Percentiles rank a stretch among this genome's conserved stretches.
Conservation (phyloP, 1,284 basidiomycete species). For the Pascua sp. region DNA sequence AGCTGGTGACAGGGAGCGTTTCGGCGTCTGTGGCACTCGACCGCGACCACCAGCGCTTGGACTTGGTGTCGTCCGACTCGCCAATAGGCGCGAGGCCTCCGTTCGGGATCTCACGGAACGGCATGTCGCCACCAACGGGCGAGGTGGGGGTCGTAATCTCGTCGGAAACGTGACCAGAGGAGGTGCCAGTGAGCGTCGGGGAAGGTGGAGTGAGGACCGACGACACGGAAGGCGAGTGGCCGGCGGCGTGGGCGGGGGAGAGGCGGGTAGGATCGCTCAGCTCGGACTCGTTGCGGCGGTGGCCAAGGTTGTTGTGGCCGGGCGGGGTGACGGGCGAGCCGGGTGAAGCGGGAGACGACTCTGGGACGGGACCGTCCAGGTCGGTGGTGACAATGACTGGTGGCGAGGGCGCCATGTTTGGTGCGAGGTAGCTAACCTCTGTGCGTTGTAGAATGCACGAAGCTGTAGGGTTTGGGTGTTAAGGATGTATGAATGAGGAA, state of each 20-base stretch:
- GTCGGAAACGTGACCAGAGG: conserved; percentile 39
- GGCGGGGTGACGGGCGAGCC: conserved; percentile 9
- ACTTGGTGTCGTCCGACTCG: conserved; percentile 9
- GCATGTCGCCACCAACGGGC: conserved; percentile 57
- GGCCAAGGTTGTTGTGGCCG: conserved; percentile 3
- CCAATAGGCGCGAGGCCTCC: conserved; percentile 55
- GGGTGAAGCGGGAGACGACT: neutral
- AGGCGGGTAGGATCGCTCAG: conserved; percentile 25
- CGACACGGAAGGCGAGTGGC: conserved; percentile 21
- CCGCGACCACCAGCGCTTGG: conserved; percentile 30
- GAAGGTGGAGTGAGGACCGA: conserved; percentile 37
- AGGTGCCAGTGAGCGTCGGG: conserved; percentile 36
- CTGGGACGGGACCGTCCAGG: conserved; percentile 22
- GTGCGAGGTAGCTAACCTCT: too few species aligned
- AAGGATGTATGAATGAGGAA: too few species aligned
- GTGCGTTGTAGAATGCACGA: too few species aligned
- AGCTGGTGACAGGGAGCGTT: conserved; percentile 1
- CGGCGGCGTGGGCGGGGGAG: conserved; percentile 19
- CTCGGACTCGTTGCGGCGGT: conserved; percentile 14
- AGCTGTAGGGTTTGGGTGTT: too few species aligned
- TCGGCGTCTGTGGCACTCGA: conserved; percentile 3
- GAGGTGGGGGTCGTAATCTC: conserved; percentile 28
- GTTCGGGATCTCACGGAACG: too few species aligned
- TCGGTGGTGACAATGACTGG: conserved; percentile 42
- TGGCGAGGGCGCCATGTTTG: conserved; percentile 18